Evolutionary conservation across 1,284 basidiomycete species (phyloP).

Genomic region (Moniliophthora roreri): DNA sequence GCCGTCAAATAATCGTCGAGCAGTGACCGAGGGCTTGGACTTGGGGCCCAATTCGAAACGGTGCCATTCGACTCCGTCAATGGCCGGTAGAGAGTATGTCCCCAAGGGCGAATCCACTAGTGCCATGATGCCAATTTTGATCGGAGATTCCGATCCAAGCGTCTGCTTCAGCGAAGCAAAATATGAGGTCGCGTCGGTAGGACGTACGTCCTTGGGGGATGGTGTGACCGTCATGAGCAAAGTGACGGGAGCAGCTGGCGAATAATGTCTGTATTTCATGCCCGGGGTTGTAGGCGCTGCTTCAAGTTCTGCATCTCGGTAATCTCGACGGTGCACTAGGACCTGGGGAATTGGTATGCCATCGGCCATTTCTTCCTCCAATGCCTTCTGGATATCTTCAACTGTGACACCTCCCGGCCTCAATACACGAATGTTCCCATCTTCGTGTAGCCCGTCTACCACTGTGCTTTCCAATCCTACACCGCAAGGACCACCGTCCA

Average conservation of each 20-base stretch:
- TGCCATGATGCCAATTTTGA: conserved; percentile 69
- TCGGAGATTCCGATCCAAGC: conserved; percentile 17
- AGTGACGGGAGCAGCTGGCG: conserved; percentile 82
- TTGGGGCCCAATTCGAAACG: conserved; percentile 63
- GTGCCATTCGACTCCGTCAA: conserved; percentile 48
- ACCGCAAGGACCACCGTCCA: conserved; percentile 91
- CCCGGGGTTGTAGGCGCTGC: conserved; percentile 91
- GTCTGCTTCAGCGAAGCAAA: conserved; percentile 38
- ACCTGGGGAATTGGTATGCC: conserved; percentile 47
- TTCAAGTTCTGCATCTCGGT: conserved; percentile 62
- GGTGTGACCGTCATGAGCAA: conserved; percentile 59
- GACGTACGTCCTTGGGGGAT: conserved; percentile 32
- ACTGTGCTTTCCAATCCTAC: conserved; percentile 97
- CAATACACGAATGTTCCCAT: conserved; percentile 80
- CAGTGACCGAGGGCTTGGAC: conserved; percentile 66
- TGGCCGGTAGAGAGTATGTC: conserved; percentile 31
- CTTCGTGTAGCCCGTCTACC: conserved; percentile 76
- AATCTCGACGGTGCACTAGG: conserved; percentile 77
- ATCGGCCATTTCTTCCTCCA: conserved; percentile 43
- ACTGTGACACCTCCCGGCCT: conserved; percentile 93
- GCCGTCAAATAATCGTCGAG: conserved; percentile 86
- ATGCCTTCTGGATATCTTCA: conserved; percentile 75
- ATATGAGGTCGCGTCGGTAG: conserved; percentile 34
- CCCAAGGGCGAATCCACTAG: conserved; percentile 65
- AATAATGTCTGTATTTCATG: conserved; percentile 99